These are phyloP conservation scores for Magnolia kwangsiensis DNA, from an alignment of 164 flowering plant species.

Conservation along the genomic window DNA sequence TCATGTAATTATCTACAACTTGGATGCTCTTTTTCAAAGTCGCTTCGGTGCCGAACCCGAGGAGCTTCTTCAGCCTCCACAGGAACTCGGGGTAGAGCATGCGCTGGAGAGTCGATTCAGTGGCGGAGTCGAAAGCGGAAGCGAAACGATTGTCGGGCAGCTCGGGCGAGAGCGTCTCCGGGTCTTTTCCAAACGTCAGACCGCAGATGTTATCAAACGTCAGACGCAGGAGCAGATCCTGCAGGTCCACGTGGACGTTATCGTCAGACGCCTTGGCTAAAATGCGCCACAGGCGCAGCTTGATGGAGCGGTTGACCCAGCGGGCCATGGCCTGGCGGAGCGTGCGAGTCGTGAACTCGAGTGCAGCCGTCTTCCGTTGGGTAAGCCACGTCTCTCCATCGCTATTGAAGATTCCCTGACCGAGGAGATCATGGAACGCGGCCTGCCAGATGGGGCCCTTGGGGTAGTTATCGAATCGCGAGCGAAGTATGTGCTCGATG, in stretches of 20 bases:
- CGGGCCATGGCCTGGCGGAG: slow-evolving; percentile 86
- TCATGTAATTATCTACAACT: slow-evolving; percentile 61
- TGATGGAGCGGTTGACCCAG: slow-evolving; percentile 83
- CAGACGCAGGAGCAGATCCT: slow-evolving; percentile 67
- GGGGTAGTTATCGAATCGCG: slow-evolving; percentile 84
- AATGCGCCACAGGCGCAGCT: slow-evolving; percentile 60
- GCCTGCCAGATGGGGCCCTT: slow-evolving; percentile 78
- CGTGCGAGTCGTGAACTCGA: slow-evolving; percentile 88
- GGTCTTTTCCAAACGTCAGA: slow-evolving; percentile 80
- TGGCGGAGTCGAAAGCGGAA: slow-evolving; percentile 73
- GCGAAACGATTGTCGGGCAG: slow-evolving; percentile 72
- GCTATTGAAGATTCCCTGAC: slow-evolving; percentile 85
- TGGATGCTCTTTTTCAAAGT: slow-evolving; percentile 41
- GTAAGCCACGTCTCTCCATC: slow-evolving; percentile 88
- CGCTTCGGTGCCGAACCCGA: slow-evolving; percentile 52
- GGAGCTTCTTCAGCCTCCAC: slow-evolving; percentile 61
- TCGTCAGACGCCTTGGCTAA: slow-evolving; percentile 40
- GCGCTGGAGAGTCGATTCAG: slow-evolving; percentile 72
- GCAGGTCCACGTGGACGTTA: slow-evolving; percentile 55
- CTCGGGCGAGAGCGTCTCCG: slow-evolving; percentile 64
- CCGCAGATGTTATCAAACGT: slow-evolving; percentile 95
- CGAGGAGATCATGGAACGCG: slow-evolving; percentile 80
- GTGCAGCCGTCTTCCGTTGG: slow-evolving; percentile 83
- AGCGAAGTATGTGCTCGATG: slow-evolving; percentile 73
- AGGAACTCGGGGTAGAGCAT: slow-evolving; percentile 62